Conservation (phyloP, 139 green algal genomes). For the Volvox reticuliferus region DNA sequence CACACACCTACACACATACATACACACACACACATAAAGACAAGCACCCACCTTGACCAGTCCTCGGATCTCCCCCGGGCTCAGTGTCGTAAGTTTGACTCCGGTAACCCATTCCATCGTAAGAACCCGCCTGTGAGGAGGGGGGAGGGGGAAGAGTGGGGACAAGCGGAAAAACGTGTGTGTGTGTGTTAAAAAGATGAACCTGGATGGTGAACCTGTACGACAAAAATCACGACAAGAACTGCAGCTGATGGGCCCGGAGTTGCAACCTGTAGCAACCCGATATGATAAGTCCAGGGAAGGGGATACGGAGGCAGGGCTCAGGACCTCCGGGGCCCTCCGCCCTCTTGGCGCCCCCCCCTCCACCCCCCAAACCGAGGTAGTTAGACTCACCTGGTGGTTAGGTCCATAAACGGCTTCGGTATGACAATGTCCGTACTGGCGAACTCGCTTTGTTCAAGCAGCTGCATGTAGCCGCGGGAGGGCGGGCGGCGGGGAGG, state of each 20-base stretch:
- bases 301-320: too few relatives aligned
- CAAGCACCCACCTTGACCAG: constrained; percentile 62
- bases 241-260: too few relatives aligned
- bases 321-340: too few relatives aligned
- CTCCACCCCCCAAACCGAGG: too few relatives aligned
- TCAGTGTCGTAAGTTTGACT: constrained; percentile 90
- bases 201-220: too few relatives aligned
- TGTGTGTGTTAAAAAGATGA: too few relatives aligned
- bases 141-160: too few relatives aligned
- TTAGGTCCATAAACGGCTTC: constrained; percentile 71
- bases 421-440: constrained; percentile 75
- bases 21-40: not conserved
- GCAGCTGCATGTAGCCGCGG: constrained; percentile 48
- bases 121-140: constrained; percentile 75
- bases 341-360: too few relatives aligned
- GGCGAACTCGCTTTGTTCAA: constrained; percentile 69
- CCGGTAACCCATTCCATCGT: constrained; percentile 93
- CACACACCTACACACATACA: not conserved
- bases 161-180: not conserved
- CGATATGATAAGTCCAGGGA: too few relatives aligned
- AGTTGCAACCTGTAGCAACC: too few relatives aligned
- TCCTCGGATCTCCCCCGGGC: constrained; percentile 73
- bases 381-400: constrained; percentile 56
- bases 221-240: too few relatives aligned
- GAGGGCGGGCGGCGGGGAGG: not conserved